Conservation (phyloP, 495 filamentous ascomycete genomes). For the Aspergillus incahuasiensis region DNA sequence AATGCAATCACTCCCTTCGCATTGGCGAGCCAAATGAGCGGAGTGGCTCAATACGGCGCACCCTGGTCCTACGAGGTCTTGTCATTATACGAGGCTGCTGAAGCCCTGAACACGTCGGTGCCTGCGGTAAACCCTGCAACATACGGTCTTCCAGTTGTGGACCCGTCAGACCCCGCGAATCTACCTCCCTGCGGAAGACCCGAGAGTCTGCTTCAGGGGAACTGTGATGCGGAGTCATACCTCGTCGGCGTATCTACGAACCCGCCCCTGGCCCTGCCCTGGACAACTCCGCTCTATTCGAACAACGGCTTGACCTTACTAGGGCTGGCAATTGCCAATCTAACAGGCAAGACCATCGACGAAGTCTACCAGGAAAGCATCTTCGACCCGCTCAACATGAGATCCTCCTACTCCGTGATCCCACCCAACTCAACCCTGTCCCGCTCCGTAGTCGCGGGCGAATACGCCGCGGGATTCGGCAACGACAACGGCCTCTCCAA, state of each 20-base stretch:
- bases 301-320: slow-evolving; percentile 53
- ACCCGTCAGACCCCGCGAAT: slow-evolving; percentile 22
- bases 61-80: slow-evolving; percentile 20
- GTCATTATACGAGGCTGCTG: not conserved
- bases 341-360: slow-evolving; percentile 43
- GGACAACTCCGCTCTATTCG: slow-evolving; percentile 50
- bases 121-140: slow-evolving; percentile 13
- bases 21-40: slow-evolving; percentile 38
- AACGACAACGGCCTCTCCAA: slow-evolving; percentile 22
- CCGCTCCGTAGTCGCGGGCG: slow-evolving; percentile 21
- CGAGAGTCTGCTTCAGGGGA: not conserved
- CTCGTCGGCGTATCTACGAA: slow-evolving; percentile 19
- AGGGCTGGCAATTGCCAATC: slow-evolving; percentile 49
- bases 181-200: slow-evolving; percentile 5
- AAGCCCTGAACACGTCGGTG: not conserved
- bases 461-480: slow-evolving; percentile 21
- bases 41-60: slow-evolving; percentile 35
- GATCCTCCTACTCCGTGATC: slow-evolving; percentile 34
- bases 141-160: slow-evolving; percentile 31
- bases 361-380: slow-evolving; percentile 41
- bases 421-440: slow-evolving; percentile 19
- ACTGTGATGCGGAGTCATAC: slow-evolving; percentile 8
- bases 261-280: slow-evolving; percentile 43
- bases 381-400: slow-evolving; percentile 42
- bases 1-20: slow-evolving; percentile 39